A percentile compares a stretch with the other conserved stretches of the same genome.
phyloP scores from a whole-genome alignment of 2,329 filamentous ascomycete species.

The Colletotrichum plurivorum region DNA sequence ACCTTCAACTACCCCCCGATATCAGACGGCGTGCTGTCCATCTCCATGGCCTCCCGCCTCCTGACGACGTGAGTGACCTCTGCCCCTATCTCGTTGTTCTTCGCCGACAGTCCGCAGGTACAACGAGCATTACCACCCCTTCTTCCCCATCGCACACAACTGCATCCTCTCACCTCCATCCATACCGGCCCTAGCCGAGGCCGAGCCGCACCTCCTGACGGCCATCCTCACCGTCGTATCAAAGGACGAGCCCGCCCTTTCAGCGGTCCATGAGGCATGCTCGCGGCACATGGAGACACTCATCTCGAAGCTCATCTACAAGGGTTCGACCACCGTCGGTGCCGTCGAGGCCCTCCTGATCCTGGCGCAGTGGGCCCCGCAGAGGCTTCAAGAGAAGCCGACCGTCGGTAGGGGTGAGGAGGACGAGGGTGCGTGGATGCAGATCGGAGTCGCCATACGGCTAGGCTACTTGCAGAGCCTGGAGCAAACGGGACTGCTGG shows the following conservation, averaged over 20 bases:
- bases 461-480: conserved; percentile 79
- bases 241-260: conserved; percentile 77
- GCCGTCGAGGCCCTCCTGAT: conserved; percentile 79
- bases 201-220: conserved; percentile 76
- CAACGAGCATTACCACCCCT: conserved; percentile 76
- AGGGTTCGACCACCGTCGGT: conserved; percentile 77
- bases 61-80: conserved; percentile 32
- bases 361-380: conserved; percentile 81
- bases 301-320: conserved; percentile 76
- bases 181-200: conserved; percentile 64
- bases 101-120: conserved; percentile 59
- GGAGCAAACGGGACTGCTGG: conserved; percentile 76
- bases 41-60: conserved; percentile 41
- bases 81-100: conserved; percentile 2
- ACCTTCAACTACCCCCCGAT: conserved; percentile 50
- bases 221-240: conserved; percentile 80
- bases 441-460: conserved; percentile 78
- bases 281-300: conserved; percentile 79
- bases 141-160: conserved; percentile 76
- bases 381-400: conserved; percentile 72
- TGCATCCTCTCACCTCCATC: conserved; percentile 71
- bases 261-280: conserved; percentile 75
- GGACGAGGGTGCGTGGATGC: conserved; percentile 83
- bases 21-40: conserved; percentile 46
- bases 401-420: conserved; percentile 80